Conservation (phyloP, 1,139 yeast species). For the Citeromyces hawaiiensis region DNA sequence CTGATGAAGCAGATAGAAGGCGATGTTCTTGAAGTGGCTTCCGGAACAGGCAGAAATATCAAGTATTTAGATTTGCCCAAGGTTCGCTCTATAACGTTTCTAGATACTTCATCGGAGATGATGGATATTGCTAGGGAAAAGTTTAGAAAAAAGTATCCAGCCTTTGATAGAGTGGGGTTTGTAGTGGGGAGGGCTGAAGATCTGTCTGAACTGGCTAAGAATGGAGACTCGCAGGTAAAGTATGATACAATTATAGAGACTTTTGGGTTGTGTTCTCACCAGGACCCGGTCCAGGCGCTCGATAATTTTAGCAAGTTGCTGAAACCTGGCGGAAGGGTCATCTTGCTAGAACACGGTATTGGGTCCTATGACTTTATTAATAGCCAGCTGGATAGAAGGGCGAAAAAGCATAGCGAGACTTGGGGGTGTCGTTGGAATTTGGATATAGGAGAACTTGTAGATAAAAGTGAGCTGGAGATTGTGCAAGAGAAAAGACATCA, state of each 20-base stretch:
- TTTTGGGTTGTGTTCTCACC: conserved; percentile 90
- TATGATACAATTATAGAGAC: conserved; percentile 92
- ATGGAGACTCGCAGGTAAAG: conserved; percentile 21
- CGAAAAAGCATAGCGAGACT: conserved; percentile 69
- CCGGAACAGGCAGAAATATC: conserved; percentile 93
- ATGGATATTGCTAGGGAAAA: conserved; percentile 69
- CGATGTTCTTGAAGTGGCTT: conserved; percentile 85
- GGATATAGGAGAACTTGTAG: conserved; percentile 78
- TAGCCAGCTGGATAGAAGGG: conserved; percentile 68
- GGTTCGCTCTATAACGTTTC: conserved; percentile 63
- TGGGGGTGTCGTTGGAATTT: conserved; percentile 99
- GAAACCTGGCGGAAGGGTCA: conserved; percentile 84
- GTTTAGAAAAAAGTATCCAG: conserved; percentile 54
- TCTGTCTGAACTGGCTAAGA: conserved; percentile 31
- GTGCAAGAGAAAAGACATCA: conserved; percentile 72
- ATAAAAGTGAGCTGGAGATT: conserved; percentile 72
- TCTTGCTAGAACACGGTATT: conserved; percentile 85
- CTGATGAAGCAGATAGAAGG: conserved; percentile 69
- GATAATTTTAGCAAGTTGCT: conserved; percentile 58
- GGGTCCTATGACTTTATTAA: conserved; percentile 71
- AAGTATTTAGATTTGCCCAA: conserved; percentile 51
- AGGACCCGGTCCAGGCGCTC: conserved; percentile 78
- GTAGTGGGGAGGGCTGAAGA: conserved; percentile 93
- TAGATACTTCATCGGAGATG: conserved; percentile 81
- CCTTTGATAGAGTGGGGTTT: conserved; percentile 61